Evolutionary conservation across 192 early-diverging fungal species (phyloP).

Genomic region (Backusella tarrabulga): DNA sequence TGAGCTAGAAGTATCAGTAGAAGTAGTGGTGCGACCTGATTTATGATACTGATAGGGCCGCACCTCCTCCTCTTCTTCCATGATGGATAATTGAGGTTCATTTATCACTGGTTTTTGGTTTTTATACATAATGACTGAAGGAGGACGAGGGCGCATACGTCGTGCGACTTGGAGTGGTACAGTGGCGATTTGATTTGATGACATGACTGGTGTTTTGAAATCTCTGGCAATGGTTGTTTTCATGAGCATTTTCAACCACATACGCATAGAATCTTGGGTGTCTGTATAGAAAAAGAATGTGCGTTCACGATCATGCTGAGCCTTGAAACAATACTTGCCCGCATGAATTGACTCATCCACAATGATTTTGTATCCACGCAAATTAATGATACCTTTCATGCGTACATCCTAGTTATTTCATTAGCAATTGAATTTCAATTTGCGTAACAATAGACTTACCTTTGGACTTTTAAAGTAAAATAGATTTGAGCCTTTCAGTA

Average conservation of each 20-base stretch:
- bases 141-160: conserved; percentile 55
- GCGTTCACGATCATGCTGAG: conserved; percentile 53
- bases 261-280: conserved; percentile 44
- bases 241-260: conserved; percentile 62
- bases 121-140: conserved; percentile 42
- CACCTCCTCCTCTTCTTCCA: conserved; percentile 30
- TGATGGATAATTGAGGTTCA: conserved; percentile 15
- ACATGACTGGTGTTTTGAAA: conserved; percentile 52
- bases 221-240: conserved; percentile 63
- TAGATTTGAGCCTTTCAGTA: conserved; percentile 54
- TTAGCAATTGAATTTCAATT: background rate
- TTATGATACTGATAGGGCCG: background rate
- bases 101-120: background rate
- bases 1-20: background rate
- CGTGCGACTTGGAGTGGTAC: conserved; percentile 55
- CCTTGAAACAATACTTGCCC: conserved; percentile 65
- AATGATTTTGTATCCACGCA: conserved; percentile 58
- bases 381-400: conserved; percentile 58
- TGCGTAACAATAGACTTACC: conserved; percentile 1
- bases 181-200: conserved; percentile 57
- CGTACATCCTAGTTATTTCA: conserved; percentile 27
- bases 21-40: conserved; percentile 12
- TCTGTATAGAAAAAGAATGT: conserved; percentile 64
- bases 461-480: conserved; percentile 61
- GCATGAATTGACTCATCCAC: conserved; percentile 58